Conservation (phyloP, 2,329 filamentous ascomycete genomes). For the Aspergillus ochraceoroseus region DNA sequence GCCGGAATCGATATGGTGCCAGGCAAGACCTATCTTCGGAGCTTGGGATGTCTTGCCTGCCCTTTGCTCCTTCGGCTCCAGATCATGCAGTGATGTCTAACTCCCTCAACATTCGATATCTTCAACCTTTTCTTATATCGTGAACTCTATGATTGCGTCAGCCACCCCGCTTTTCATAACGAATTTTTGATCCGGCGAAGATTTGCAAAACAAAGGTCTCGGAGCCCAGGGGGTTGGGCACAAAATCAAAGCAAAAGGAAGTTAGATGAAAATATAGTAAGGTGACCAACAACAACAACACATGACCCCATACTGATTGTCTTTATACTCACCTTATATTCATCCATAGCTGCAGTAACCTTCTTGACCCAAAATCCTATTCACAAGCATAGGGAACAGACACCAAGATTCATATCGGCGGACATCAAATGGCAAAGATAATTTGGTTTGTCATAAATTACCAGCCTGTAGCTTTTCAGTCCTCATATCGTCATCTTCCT, state of each 20-base stretch:
- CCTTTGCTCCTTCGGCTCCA: constrained; percentile 10
- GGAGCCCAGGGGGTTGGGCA: constrained; percentile 7
- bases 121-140: constrained; percentile 22
- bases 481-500: constrained; percentile 9
- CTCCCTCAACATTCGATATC: constrained; percentile 22
- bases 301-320: neutral
- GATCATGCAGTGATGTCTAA: constrained; percentile 37
- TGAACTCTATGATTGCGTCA: constrained; percentile 22
- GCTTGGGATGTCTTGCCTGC: constrained; percentile 7
- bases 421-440: neutral
- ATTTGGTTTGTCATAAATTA: constrained; percentile 8
- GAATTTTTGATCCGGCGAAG: constrained; percentile 6
- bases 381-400: neutral
- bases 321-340: constrained; percentile 2
- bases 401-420: neutral
- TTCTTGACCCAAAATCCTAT: neutral
- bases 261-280: neutral
- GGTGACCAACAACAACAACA: constrained; percentile 1
- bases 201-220: constrained; percentile 1
- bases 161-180: constrained; percentile 8
- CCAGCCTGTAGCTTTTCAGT: constrained; percentile 15
- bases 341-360: neutral
- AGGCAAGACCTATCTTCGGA: constrained; percentile 14
- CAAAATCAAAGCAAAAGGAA: constrained; percentile 3
- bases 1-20: constrained; percentile 19